Evolutionary conservation across 139 green algal genomes (phyloP).

Genomic region (Microglena sp.): DNA sequence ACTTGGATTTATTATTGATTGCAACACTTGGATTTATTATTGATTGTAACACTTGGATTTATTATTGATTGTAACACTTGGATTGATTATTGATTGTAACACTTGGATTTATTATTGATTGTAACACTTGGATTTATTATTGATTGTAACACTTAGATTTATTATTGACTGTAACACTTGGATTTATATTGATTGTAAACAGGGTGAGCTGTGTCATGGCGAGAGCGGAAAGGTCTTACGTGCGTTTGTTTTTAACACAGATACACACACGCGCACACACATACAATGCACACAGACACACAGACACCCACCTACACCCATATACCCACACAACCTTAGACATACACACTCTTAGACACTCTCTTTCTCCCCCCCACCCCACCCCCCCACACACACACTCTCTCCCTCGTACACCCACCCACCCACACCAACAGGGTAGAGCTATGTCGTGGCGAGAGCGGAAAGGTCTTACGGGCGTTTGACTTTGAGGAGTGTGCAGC

Average conservation of each 20-base stretch:
- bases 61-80: too few species aligned
- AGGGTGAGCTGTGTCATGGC: constrained; percentile 15
- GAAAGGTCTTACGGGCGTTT: constrained; percentile 43
- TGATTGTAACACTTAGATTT: too few species aligned
- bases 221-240: constrained; percentile 27
- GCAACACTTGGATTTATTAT: too few species aligned
- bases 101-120: too few species aligned
- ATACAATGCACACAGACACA: not conserved
- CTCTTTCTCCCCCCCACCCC: not conserved
- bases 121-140: too few species aligned
- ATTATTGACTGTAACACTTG: too few species aligned
- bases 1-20: too few species aligned
- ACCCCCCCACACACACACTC: not conserved
- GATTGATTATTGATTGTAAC: too few species aligned
- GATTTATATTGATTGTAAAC: too few species aligned
- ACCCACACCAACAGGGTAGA: constrained; percentile 14
- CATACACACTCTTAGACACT: not conserved
- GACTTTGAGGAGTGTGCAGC: constrained; percentile 43
- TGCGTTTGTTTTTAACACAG: constrained; percentile 43
- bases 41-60: too few species aligned
- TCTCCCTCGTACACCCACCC: not conserved
- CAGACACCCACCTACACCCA: not conserved
- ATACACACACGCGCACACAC: too few species aligned
- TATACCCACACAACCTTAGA: not conserved
- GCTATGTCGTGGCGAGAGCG: constrained; percentile 9